Percentiles rank a stretch among this genome's conserved stretches.
These are phyloP conservation scores for Xylogone sp. DNA, from an alignment of 2,329 filamentous ascomycete species.

Conservation along the genomic window DNA sequence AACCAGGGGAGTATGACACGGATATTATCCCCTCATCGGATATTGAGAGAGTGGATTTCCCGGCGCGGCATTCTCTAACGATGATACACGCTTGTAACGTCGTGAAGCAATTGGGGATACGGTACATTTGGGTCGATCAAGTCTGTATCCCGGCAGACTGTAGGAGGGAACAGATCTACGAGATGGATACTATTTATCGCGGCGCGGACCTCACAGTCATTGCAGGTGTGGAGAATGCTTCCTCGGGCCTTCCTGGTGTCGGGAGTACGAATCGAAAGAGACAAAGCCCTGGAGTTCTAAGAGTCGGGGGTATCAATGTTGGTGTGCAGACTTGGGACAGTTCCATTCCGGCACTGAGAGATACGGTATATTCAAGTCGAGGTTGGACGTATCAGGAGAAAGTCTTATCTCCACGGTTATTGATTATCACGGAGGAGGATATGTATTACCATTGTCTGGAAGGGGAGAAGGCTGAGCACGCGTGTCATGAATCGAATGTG, in stretches of 20 bases:
- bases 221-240: not conserved
- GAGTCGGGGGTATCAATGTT: not conserved
- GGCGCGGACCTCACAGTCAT: not conserved
- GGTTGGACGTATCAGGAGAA: conserved; percentile 32
- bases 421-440: conserved; percentile 24
- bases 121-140: conserved; percentile 1
- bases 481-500: not conserved
- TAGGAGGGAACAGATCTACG: not conserved
- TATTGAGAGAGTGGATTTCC: not conserved
- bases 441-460: conserved; percentile 1
- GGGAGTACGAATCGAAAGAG: not conserved
- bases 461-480: not conserved
- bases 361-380: not conserved
- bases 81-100: not conserved
- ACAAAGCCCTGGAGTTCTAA: not conserved
- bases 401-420: conserved; percentile 20
- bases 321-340: not conserved
- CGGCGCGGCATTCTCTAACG: not conserved
- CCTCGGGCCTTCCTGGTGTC: not conserved
- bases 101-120: not conserved
- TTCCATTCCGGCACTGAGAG: not conserved
- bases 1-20: not conserved
- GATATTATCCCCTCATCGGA: not conserved
- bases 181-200: not conserved
- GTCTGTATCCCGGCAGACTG: not conserved